Evolutionary conservation across 345 rosid species (phyloP).

Genomic region (Eucalyptus sideroxylon): DNA sequence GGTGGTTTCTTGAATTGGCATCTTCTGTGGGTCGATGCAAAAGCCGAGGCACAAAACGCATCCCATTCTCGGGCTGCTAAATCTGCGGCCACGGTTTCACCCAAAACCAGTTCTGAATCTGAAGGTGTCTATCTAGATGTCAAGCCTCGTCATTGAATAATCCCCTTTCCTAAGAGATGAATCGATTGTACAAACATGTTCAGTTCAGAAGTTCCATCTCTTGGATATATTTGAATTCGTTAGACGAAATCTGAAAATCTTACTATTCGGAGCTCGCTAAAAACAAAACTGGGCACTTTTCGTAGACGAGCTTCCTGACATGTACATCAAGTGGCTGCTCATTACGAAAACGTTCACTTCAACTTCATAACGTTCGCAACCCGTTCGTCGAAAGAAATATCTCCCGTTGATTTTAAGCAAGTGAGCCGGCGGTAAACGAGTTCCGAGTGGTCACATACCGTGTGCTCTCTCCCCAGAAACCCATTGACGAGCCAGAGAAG

Average conservation of each 20-base stretch:
- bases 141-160: background rate
- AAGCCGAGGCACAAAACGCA: background rate
- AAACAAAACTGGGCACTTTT: background rate
- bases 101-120: background rate
- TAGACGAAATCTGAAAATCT: background rate
- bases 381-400: background rate
- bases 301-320: background rate
- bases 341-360: background rate
- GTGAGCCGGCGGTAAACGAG: background rate
- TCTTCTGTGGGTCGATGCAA: background rate
- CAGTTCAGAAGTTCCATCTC: background rate
- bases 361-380: no score
- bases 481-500: background rate
- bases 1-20: background rate
- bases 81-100: background rate
- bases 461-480: background rate
- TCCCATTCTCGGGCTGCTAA: background rate
- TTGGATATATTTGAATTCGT: background rate
- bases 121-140: background rate
- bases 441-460: background rate
- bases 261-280: background rate
- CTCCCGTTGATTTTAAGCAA: background rate
- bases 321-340: background rate
- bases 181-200: background rate
- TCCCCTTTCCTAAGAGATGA: background rate